A percentile compares a stretch with the other conserved stretches of the same genome.
phyloP scores from a whole-genome alignment of 306 rosid species.

The Elaeagnus macrophylla region DNA sequence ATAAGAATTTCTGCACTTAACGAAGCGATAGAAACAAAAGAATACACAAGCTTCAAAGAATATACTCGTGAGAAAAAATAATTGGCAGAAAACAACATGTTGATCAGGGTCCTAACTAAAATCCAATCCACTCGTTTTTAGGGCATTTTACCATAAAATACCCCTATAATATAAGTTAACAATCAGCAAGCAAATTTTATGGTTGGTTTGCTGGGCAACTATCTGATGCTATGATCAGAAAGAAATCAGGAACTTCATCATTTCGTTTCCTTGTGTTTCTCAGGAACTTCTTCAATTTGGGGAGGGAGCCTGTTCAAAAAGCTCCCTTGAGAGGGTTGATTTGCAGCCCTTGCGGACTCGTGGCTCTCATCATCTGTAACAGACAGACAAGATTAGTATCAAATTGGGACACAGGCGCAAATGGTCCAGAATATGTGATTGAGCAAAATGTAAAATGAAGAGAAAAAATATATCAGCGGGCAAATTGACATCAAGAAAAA shows the following conservation, averaged over 20 bases:
- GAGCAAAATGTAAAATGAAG: neutral
- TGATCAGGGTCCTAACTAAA: constrained; percentile 32
- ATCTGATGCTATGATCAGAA: constrained; percentile 24
- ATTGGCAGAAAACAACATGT: constrained; percentile 34
- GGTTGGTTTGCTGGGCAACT: constrained; percentile 22
- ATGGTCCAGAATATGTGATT: neutral
- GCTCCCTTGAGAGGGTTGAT: constrained; percentile 74
- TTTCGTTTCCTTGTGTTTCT: constrained; percentile 40
- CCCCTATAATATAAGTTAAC: constrained; percentile 31
- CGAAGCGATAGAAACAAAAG: constrained; percentile 19
- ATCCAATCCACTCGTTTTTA: constrained; percentile 33
- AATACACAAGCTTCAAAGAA: constrained; percentile 49
- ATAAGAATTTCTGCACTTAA: constrained; percentile 18
- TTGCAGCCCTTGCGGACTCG: constrained; percentile 45
- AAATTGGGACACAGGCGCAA: neutral
- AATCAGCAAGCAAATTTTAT: constrained; percentile 21
- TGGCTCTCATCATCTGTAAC: constrained; percentile 72
- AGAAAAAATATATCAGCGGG: too few relatives aligned
- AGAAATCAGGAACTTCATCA: constrained; percentile 21
- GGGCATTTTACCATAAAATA: constrained; percentile 36
- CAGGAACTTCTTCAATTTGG: constrained; percentile 56
- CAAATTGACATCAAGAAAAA: neutral
- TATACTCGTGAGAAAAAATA: constrained; percentile 32
- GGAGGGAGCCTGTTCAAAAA: constrained; percentile 67
- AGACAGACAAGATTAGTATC: constrained; percentile 2